Evolutionary conservation across 176 grass and related monocot genomes (phyloP).

Genomic region (Oryza australiensis): DNA sequence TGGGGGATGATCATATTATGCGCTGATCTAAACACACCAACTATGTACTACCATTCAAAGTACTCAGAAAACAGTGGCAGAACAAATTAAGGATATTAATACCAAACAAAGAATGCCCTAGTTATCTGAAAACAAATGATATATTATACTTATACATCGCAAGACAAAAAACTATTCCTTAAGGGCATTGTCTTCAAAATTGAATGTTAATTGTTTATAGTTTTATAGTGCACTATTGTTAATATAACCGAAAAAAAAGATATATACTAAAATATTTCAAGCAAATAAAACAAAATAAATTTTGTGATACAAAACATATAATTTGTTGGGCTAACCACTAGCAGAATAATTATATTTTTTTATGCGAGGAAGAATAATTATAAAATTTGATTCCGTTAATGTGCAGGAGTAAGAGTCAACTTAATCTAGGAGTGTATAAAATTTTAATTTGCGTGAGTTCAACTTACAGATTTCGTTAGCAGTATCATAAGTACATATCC

Average conservation of each 20-base stretch:
- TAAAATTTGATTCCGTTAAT: not conserved
- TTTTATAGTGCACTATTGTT: not conserved
- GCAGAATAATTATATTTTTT: not conserved
- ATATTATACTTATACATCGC: too few species aligned
- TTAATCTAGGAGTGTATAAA: not conserved
- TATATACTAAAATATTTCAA: too few species aligned
- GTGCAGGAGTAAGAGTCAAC: not conserved
- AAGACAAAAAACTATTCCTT: too few species aligned
- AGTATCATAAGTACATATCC: not conserved
- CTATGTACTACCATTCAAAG: not conserved
- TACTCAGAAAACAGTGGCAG: not conserved
- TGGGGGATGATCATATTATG: not conserved
- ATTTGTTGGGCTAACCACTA: not conserved
- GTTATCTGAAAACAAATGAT: too few species aligned
- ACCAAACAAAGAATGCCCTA: too few species aligned
- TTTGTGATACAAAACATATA: not conserved
- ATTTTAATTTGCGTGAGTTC: not conserved
- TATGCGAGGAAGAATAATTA: not conserved
- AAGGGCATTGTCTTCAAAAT: too few species aligned
- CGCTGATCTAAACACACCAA: not conserved
- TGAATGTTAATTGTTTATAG: not conserved
- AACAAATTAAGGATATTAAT: too few species aligned
- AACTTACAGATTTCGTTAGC: not conserved
- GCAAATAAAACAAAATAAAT: not conserved
- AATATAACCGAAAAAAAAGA: not conserved